Conservation (phyloP, 1,284 basidiomycete species). For the Sphaerobolus stellatus region DNA sequence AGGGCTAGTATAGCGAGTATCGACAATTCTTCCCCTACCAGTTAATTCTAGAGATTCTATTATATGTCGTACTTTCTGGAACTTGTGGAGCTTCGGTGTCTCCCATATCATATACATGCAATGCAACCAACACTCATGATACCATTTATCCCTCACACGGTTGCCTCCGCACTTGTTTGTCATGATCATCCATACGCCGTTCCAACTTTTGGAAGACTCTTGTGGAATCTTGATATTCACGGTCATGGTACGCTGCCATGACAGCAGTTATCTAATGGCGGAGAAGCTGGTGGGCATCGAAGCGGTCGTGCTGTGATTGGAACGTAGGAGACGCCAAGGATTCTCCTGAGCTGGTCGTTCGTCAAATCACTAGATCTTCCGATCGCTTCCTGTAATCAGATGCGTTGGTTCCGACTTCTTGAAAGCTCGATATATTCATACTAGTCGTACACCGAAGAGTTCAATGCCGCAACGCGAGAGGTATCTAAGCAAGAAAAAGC, state of each 20-base stretch:
- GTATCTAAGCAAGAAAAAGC: constrained; percentile 35
- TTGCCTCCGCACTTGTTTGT: constrained; percentile 47
- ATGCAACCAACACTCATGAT: constrained; percentile 51
- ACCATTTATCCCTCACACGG: constrained; percentile 48
- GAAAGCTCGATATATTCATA: constrained; percentile 2
- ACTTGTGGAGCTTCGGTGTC: constrained; percentile 43
- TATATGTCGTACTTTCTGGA: constrained; percentile 4
- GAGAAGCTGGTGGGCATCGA: constrained; percentile 32
- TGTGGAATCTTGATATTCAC: constrained; percentile 39
- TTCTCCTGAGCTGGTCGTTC: constrained; percentile 44
- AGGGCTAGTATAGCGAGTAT: too few species aligned
- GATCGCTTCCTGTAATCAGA: constrained; percentile 38
- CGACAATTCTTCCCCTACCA: too few species aligned
- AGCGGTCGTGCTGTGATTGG: constrained; percentile 30
- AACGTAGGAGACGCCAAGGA: constrained; percentile 41
- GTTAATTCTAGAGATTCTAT: too few species aligned
- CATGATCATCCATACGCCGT: constrained; percentile 35
- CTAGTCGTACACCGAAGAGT: constrained; percentile 53
- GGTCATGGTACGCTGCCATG: constrained; percentile 48
- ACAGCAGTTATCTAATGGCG: constrained; percentile 31
- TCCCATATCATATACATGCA: constrained; percentile 50
- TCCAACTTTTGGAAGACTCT: constrained; percentile 33
- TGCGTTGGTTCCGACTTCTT: not conserved
- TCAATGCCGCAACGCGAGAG: constrained; percentile 53
- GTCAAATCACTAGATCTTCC: constrained; percentile 46